Base-by-base conservation (phyloP, 1,139 yeast species). In the Scheffersomyces segobiensis region DNA sequence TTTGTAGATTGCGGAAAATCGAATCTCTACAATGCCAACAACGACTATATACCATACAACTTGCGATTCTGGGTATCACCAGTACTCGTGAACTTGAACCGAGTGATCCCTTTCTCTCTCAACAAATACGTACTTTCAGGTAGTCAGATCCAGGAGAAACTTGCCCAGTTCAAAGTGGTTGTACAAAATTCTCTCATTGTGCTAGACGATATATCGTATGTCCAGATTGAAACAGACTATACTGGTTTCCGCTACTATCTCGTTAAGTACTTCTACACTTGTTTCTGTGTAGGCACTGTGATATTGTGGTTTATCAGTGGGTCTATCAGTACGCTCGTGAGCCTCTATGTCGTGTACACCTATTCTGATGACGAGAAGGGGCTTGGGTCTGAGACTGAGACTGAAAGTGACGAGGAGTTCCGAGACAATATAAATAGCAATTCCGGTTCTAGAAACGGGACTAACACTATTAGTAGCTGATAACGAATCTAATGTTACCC, bases 221-320 rank as follows among this genome's bases (percentile, higher is more conserved):
- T 65, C 24, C 60, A 56, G 54, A 61, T 63, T 52, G 59, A 54
- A 46, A 54, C 57, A 12, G 61, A 59, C 46, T 60, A 54, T 50
- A 59, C 55, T 2, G 93, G 93, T 0, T 69, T 88, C 54, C 73
- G 91, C 48, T 86, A 81, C 68, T 82, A 85, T 60, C 68, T 89
- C 68, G 82, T 80, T 57, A 75, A 81, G 54, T 83, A 86, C 67
- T 83, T 81, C 57, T 66, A 74, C 18, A 56, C 76, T 0, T 79
- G 84, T 55, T 79, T 86, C 58, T n/a, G 82, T 1, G 49, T 82
- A 10, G 92, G 91, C 0, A 81, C 83, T 0, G 58, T 70, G 0
- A 46, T 78, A 0, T 81, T 87, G 62, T 87, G 90, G 87, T 56
- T 60, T 18, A 57, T 77, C 53, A 71, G 85, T 59, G 71, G 79